Evolutionary conservation across 768 basidiomycete genomes (phyloP), one percentile per base, ranked within the genome.

Genomic region (Xerocomus spinulosus): DNA sequence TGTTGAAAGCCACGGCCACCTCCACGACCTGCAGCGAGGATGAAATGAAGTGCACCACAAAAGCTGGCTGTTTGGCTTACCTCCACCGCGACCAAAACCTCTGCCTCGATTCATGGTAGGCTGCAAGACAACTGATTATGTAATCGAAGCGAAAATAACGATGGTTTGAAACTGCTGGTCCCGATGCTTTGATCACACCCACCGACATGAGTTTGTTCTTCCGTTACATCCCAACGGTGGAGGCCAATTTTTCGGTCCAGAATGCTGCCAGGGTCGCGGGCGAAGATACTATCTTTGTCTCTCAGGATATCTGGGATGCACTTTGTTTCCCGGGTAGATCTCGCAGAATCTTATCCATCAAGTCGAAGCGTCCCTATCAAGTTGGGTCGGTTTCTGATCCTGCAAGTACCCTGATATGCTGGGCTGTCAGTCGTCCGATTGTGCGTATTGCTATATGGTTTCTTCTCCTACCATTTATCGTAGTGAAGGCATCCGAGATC

Each of bases 1-100:
- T 82, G 84, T 53, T 80, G 76, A 55, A 80, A 85, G 33, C 86
- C 83, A 9, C 87, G 73, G n/a, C 80, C 79, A 8, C 76, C 78
- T 23, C 85, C 83, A 24, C 85, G 76, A 44, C 72, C 81, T 73
- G 44, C 9, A 48, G n/a, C 38, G 42, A 40, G 7, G 48, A n/a
- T 40, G 34, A n/a, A 34, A 37, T 36, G 57, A 15, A 53, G 42
- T 23, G 15, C 24, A 36, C 14, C 26, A 25, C n/a, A n/a, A 40
- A 26, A 14, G 24, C 26, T 24, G 14, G 8, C 21, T 18, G 3
- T 38, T 42, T 14, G 35, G 38, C 64, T 46, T 52, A 73, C 79
- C 73, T 60, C 78, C 75, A 38, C 82, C 79, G 18, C 84, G 72
- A 50, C 74, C 67, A 60, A 73, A 77, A 51, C 80, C 79, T 72